A percentile compares a stretch with the other conserved stretches of the same genome.
Conservation (phyloP, 192 early-diverging fungal genomes). For the Backusella liffmaniae region DNA sequence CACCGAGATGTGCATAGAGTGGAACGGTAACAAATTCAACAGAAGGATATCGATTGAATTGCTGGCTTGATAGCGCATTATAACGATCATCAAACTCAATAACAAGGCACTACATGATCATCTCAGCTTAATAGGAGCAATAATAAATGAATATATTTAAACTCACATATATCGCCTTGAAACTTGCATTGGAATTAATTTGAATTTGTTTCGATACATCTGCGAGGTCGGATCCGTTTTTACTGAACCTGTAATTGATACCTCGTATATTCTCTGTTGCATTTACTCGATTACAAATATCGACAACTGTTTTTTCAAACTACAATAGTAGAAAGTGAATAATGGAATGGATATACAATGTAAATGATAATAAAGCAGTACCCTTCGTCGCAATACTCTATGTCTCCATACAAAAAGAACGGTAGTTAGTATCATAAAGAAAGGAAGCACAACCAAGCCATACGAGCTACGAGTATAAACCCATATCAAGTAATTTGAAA, state of each 20-base stretch:
- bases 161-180: conserved; percentile 24
- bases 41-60: conserved; percentile 19
- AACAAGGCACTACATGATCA: conserved; percentile 9
- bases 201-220: conserved; percentile 9
- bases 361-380: not conserved
- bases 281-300: conserved; percentile 19
- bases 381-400: conserved; percentile 7
- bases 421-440: conserved; percentile 14
- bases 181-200: conserved; percentile 3
- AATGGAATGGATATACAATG: not conserved
- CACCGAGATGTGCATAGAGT: conserved; percentile 12
- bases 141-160: not conserved
- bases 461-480: not conserved
- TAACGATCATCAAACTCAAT: conserved; percentile 36
- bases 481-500: conserved; percentile 11
- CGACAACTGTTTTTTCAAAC: conserved; percentile 22
- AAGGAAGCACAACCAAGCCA: not conserved
- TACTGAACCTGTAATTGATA: conserved; percentile 18
- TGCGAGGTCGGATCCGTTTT: conserved; percentile 8
- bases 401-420: conserved; percentile 7
- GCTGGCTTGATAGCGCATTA: conserved; percentile 12
- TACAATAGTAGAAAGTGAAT: not conserved
- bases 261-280: conserved; percentile 23
- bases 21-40: conserved; percentile 32
- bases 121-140: not conserved